phyloP scores from a whole-genome alignment of 2,329 filamentous ascomycete genomes.

The Aphanocladium album region DNA sequence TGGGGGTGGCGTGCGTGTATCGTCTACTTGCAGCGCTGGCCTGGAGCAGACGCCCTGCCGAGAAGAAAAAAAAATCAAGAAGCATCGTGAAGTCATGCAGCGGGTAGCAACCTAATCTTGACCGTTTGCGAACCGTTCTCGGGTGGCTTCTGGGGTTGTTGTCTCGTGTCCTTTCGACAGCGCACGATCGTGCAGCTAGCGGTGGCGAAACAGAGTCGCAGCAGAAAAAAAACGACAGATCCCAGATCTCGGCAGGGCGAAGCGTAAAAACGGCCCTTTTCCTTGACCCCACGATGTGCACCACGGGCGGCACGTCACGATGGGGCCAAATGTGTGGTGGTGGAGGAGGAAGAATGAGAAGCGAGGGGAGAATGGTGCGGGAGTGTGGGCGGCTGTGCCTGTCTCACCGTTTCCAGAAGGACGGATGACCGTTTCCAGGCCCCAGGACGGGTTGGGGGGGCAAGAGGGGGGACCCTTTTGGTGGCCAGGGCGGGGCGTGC shows the following conservation, averaged over 20 bases:
- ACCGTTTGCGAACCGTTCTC: background rate
- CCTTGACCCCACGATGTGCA: slow-evolving; percentile 11
- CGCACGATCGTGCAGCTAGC: background rate
- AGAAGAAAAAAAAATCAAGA: background rate
- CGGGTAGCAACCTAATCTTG: background rate
- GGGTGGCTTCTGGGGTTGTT: background rate
- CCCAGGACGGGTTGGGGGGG: background rate
- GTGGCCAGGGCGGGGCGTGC: background rate
- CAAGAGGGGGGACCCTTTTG: no score
- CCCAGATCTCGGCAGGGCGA: slow-evolving; percentile 10
- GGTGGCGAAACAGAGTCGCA: slow-evolving; percentile 7
- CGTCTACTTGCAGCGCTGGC: background rate
- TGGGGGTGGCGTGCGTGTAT: background rate
- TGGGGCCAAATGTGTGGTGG: slow-evolving; percentile 5
- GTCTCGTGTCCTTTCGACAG: background rate
- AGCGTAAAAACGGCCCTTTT: slow-evolving; percentile 9
- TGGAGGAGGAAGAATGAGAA: background rate
- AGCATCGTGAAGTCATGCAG: background rate
- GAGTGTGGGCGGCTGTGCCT: background rate
- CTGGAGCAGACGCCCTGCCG: background rate
- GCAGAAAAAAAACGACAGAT: background rate
- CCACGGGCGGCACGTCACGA: slow-evolving; percentile 5
- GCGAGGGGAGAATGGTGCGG: background rate
- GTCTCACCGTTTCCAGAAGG: slow-evolving; percentile 9
- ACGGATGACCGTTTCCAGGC: slow-evolving; percentile 1